Evolutionary conservation across 495 filamentous ascomycete species (phyloP), one percentile per base, ranked within the genome.

Genomic region (Podospora anserina): DNA sequence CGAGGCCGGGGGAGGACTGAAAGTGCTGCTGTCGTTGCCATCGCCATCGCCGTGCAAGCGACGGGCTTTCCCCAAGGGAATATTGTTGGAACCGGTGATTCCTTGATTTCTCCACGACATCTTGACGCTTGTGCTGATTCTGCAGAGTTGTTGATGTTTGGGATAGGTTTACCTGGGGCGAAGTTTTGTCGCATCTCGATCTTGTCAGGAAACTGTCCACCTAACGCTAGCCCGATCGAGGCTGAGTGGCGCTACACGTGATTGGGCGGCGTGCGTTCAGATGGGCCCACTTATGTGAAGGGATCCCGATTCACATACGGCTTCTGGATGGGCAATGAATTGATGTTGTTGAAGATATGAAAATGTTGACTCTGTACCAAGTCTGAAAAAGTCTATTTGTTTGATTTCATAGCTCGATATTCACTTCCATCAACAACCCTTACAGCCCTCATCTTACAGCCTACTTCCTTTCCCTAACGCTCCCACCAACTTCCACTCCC

Each of bases 41-140:
- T 73, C 77, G 23, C 87, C 88, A 63, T 90, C 89, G 65, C 85
- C 91, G 64, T 86, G 89, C 71, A 97, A 96, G 69, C 94, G 91
- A 74, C 96, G 92, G 68, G 89, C 85, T 70, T 86, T 91, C 34
- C 96, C 96, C 68, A 99, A 82, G 70, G 96, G 96, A 75, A 98
- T 95, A 72, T 97, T 98, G 82, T 99, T 99, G 58, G 96, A 97
- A 61, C 96, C 96, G 15, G 96, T 99, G 76, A 97, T 95, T 65
- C 96, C 96, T 84, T 96, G 92, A 74, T 88, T 91, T 78, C 93
- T 89, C 93, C 94, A 96, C 71, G 92, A 84, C 93, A 96, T 97
- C 3, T 73, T 87, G 76, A 63, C 56, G 32, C 28, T 62, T 26
- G 54, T 3, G 39, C 9, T 16, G 39, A 49, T 19, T 18, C 13